Evolutionary conservation across 2,329 filamentous ascomycete species (phyloP).

Genomic region (Chaetomium sp.): DNA sequence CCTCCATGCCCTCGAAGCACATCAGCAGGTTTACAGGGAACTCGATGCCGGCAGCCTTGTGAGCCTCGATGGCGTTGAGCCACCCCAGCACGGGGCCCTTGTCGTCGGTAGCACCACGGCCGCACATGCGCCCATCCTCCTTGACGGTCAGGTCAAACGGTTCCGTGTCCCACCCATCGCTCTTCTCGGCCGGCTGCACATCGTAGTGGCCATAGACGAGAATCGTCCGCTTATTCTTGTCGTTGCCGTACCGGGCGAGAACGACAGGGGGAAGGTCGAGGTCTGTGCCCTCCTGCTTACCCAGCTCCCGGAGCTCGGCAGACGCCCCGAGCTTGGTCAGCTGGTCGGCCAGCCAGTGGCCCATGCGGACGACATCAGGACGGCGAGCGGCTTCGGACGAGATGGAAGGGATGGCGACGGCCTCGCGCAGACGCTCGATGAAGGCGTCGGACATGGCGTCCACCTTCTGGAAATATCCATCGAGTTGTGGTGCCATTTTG

Average conservation of each 20-base stretch:
- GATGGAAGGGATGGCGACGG: conserved; percentile 94
- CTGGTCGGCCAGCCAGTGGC: conserved; percentile 82
- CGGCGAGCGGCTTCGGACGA: conserved; percentile 88
- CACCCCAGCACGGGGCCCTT: conserved; percentile 97
- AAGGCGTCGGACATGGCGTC: conserved; percentile 77
- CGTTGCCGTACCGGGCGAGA: conserved; percentile 87
- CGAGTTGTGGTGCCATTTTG: conserved; percentile 88
- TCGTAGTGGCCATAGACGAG: conserved; percentile 99
- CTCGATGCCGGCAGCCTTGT: conserved; percentile 91
- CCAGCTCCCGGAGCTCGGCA: conserved; percentile 83
- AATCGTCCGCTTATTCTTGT: conserved; percentile 91
- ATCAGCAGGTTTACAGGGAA: conserved; percentile 97
- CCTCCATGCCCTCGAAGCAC: conserved; percentile 99
- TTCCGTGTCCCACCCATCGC: conserved; percentile 94
- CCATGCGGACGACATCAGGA: conserved; percentile 95
- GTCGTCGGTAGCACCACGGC: conserved; percentile 93
- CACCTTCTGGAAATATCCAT: conserved; percentile 91
- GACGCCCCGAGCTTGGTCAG: conserved; percentile 81
- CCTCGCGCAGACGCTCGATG: conserved; percentile 86
- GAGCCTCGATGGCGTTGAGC: conserved; percentile 97
- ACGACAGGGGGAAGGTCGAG: conserved; percentile 92
- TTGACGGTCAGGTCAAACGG: conserved; percentile 88
- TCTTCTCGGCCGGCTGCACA: conserved; percentile 90
- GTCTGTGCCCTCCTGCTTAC: conserved; percentile 88
- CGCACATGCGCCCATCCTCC: conserved; percentile 92